Conservation (phyloP, 2,329 filamentous ascomycete species). For the Penicillium italicum region DNA sequence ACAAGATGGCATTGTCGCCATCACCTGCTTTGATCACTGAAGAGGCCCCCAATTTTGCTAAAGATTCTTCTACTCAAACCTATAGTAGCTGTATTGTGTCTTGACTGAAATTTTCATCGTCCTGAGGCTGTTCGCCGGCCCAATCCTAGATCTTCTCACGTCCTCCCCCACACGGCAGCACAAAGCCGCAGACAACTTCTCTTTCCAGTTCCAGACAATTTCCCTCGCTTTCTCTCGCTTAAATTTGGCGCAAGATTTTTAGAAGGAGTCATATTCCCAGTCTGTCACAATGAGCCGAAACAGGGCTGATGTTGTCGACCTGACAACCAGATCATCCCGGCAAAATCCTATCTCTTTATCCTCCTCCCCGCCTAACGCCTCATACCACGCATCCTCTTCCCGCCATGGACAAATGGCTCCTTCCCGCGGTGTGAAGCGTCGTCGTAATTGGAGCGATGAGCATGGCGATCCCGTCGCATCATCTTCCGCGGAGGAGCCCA, state of each 20-base stretch:
- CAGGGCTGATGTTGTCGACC: not conserved
- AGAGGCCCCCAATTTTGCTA: not conserved
- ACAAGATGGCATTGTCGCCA: not conserved
- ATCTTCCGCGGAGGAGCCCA: conserved; percentile 19
- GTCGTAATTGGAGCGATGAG: not conserved
- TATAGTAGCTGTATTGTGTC: too few species aligned
- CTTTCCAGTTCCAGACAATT: not conserved
- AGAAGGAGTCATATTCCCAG: too few species aligned
- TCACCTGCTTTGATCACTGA: not conserved
- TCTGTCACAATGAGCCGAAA: not conserved
- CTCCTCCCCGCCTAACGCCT: not conserved
- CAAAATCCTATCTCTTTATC: not conserved
- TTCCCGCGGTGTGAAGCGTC: conserved; percentile 15
- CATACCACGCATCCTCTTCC: not conserved
- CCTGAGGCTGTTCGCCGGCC: not conserved
- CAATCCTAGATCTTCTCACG: not conserved
- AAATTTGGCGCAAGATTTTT: not conserved
- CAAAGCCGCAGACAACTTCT: not conserved
- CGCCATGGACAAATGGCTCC: not conserved
- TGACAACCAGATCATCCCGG: not conserved
- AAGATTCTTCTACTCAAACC: not conserved
- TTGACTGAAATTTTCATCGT: too few species aligned
- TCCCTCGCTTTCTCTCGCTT: not conserved
- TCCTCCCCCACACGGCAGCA: not conserved
- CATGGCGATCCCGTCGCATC: not conserved